phyloP scores from a whole-genome alignment of 495 filamentous ascomycete species.

The Penicillium canescens region DNA sequence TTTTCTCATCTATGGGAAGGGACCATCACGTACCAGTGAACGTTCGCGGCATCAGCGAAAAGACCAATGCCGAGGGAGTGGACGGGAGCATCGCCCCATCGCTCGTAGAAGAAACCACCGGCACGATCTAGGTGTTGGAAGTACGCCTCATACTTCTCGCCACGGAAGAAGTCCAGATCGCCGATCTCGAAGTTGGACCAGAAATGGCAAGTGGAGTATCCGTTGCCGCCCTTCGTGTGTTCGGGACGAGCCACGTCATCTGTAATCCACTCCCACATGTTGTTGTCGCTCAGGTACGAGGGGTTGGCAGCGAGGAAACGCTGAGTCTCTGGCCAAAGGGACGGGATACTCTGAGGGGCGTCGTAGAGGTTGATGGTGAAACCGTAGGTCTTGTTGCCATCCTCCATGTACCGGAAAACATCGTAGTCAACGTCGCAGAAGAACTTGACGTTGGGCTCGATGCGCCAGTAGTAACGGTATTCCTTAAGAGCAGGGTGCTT shows the following conservation, averaged over 20 bases:
- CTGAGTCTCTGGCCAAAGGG: conserved; percentile 91
- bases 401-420: conserved; percentile 96
- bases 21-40: conserved; percentile 78
- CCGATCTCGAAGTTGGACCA: conserved; percentile 99
- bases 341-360: conserved; percentile 77
- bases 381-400: conserved; percentile 97
- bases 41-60: conserved; percentile 85
- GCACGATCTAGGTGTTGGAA: conserved; percentile 94
- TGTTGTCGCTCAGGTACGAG: conserved; percentile 77
- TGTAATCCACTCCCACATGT: conserved; percentile 83
- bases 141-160: conserved; percentile 88
- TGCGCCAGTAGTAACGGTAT: conserved; percentile 95
- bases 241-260: conserved; percentile 76
- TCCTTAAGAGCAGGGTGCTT: conserved; percentile 85
- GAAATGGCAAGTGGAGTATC: conserved; percentile 99
- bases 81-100: conserved; percentile 98
- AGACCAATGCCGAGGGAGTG: conserved; percentile 93
- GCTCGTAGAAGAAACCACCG: conserved; percentile 98
- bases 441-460: conserved; percentile 98
- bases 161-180: conserved; percentile 92
- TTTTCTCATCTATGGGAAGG: neutral
- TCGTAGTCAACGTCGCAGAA: conserved; percentile 99
- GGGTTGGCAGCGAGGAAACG: conserved; percentile 87
- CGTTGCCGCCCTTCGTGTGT: conserved; percentile 76
- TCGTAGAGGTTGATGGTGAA: conserved; percentile 99